phyloP scores from a whole-genome alignment of 768 basidiomycete species.

The Rhodosporidiobolus odoratus region DNA sequence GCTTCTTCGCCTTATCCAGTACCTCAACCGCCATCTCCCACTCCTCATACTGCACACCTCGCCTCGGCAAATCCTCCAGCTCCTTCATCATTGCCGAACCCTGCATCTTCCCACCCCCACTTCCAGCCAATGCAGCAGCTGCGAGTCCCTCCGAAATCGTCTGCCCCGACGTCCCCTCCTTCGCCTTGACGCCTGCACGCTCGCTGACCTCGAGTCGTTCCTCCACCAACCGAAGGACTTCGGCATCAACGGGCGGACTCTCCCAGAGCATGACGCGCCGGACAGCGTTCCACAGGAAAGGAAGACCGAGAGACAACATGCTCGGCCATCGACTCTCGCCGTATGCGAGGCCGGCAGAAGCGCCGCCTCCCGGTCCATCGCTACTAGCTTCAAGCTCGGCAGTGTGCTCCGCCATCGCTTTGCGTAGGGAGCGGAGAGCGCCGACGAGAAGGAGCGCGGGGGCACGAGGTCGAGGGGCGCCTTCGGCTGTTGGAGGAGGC shows the following conservation, averaged over 20 bases:
- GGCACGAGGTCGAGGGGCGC: constrained; percentile 2
- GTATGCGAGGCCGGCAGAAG: not conserved
- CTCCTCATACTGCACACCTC: constrained; percentile 39
- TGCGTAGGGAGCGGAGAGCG: constrained; percentile 35
- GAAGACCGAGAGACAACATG: constrained; percentile 39
- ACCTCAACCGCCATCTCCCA: constrained; percentile 43
- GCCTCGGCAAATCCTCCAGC: constrained; percentile 3
- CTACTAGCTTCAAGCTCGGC: constrained; percentile 23
- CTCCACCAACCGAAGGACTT: constrained; percentile 40
- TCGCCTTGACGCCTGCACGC: not conserved
- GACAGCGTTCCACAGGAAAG: constrained; percentile 38
- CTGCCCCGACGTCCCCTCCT: constrained; percentile 1
- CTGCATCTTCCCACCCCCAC: not conserved
- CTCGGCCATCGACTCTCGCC: constrained; percentile 37
- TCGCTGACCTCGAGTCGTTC: constrained; percentile 27
- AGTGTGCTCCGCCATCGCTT: constrained; percentile 39
- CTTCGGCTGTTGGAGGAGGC: constrained; percentile 9
- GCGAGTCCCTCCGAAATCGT: too few relatives aligned
- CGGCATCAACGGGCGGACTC: constrained; percentile 35
- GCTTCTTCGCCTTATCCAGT: constrained; percentile 32
- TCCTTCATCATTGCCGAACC: not conserved
- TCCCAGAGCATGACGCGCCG: constrained; percentile 40
- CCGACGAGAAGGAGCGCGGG: constrained; percentile 41
- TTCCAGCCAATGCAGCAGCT: not conserved
- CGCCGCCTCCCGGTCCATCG: constrained; percentile 5